Percentiles rank a stretch among this genome's conserved stretches.
phyloP scores from a whole-genome alignment of 768 basidiomycete genomes.

The Lactarius sanguifluus region DNA sequence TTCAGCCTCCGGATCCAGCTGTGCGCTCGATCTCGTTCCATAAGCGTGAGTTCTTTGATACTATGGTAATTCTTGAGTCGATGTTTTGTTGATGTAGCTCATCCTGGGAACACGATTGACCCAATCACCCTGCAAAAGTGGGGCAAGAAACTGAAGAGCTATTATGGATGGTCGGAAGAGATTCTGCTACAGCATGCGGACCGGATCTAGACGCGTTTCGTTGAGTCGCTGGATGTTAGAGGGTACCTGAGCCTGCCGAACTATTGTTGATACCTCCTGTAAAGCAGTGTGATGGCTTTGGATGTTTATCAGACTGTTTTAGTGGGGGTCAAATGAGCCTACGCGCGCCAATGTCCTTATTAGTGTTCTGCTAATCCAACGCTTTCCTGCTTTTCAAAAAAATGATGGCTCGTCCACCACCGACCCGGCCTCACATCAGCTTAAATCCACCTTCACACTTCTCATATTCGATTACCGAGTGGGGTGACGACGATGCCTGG shows the following conservation, averaged over 20 bases:
- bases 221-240: neutral
- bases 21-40: slow-evolving; percentile 36
- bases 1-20: slow-evolving; percentile 34
- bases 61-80: neutral
- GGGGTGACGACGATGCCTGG: slow-evolving; percentile 40
- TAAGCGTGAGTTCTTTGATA: slow-evolving; percentile 31
- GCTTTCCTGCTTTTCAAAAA: neutral
- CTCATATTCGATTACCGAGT: slow-evolving; percentile 31
- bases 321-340: neutral
- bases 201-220: neutral
- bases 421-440: slow-evolving; percentile 31
- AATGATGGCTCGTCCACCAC: slow-evolving; percentile 32
- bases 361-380: neutral
- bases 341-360: slow-evolving; percentile 4
- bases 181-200: slow-evolving; percentile 26
- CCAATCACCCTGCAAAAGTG: slow-evolving; percentile 32
- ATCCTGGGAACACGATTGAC: slow-evolving; percentile 35
- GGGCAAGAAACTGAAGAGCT: slow-evolving; percentile 32
- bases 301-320: slow-evolving; percentile 21
- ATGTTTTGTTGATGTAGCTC: slow-evolving; percentile 27
- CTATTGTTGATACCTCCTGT: slow-evolving; percentile 10
- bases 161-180: slow-evolving; percentile 37
- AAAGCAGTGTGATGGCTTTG: slow-evolving; percentile 2
- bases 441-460: slow-evolving; percentile 29
- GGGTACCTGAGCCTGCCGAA: neutral